phyloP scores from a whole-genome alignment of 768 basidiomycete genomes.

The Candolleomyces efflorescens region DNA sequence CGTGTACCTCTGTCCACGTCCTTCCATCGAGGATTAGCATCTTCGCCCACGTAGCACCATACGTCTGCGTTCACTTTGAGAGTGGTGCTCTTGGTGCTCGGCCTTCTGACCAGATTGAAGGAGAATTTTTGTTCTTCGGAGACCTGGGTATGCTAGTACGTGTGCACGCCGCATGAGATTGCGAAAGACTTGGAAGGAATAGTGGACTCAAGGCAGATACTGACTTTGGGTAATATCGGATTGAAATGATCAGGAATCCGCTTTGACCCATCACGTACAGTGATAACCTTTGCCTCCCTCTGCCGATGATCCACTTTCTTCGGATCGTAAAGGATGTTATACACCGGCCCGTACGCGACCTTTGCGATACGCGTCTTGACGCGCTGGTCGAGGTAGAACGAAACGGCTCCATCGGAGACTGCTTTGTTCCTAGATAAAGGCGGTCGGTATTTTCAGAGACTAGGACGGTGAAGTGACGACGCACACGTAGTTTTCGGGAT shows the following conservation, averaged over 20 bases:
- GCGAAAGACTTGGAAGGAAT: neutral
- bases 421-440: conserved; percentile 34
- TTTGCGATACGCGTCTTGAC: conserved; percentile 40
- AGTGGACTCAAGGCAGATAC: neutral
- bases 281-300: conserved; percentile 26
- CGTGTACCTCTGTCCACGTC: no score
- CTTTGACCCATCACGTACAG: neutral
- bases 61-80: no score
- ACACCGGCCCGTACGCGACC: conserved; percentile 44
- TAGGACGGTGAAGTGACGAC: neutral
- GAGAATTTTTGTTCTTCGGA: no score
- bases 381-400: conserved; percentile 39
- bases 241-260: neutral
- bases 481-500: conserved; percentile 21
- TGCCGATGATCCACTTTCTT: conserved; percentile 35
- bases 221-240: neutral
- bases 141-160: no score
- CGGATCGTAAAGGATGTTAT: conserved; percentile 29
- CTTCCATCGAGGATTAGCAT: no score
- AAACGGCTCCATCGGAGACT: conserved; percentile 41
- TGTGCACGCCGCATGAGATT: no score
- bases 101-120: no score
- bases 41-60: neutral
- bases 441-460: neutral
- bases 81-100: no score